Base-by-base conservation (phyloP, 2,329 filamentous ascomycete species). In the Fusarium anguioides region DNA sequence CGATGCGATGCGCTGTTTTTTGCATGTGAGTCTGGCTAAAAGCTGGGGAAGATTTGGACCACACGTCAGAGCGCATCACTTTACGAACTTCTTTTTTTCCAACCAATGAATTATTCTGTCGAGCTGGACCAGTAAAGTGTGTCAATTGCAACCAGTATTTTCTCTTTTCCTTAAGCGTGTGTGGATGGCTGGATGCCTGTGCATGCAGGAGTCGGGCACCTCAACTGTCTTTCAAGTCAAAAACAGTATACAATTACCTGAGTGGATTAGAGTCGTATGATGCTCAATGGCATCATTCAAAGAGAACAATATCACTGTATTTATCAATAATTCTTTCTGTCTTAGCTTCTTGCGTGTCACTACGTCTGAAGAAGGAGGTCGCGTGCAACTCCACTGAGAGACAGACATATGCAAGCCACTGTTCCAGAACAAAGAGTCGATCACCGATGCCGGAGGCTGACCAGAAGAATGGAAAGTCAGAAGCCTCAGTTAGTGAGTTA, bases 221-320 rank as follows among this genome's bases (percentile, higher is more conserved):
- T n/a, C 23, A 15, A 20, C 18, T 12, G 15, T 37, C 35, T 37
- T 33, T 37, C 36, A 6, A 21, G 36, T 15, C 6, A 27, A 35
- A 15, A 23, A 41, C 31, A n/a, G 5, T 29, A 35, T 35, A 27
- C 36, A 59, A 50, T 50, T 12, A 21, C 29, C 29, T 31, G 14
- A 31, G 8, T 29, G 29, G 14, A 31, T 17, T 5, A 48, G 23
- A 24, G 21, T n/a, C 21, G 45, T 51, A 10, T 23, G n/a, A 54
- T 60, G 46, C 36, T 24, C 40, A 60, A 68, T 61, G 27, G 54
- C 47, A 68, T 68, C 60, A 65, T 68, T 18, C 8, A 26, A 24
- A 48, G 15, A 23, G 15, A 56, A 52, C 23, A 56, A 37, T 20
- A 24, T 23, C 24, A 37, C 31, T 39, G 44, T 4, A 49, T 45